phyloP scores from a whole-genome alignment of 2,329 filamentous ascomycete species.

The Pezicula rhizophila region DNA sequence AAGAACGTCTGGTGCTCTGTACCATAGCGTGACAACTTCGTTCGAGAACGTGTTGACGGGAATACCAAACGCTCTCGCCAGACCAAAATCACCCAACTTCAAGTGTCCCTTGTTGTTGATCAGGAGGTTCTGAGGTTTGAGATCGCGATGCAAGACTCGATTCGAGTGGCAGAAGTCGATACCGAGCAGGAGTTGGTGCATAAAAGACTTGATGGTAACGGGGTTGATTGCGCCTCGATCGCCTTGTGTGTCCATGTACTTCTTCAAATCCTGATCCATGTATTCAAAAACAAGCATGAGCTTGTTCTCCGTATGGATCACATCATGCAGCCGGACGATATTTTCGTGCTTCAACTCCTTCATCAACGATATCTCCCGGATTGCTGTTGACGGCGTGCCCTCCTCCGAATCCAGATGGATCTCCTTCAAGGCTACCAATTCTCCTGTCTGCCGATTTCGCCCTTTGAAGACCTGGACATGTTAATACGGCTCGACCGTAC shows the following conservation, averaged over 20 bases:
- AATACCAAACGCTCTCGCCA: slow-evolving; percentile 91
- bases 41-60: slow-evolving; percentile 98
- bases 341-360: slow-evolving; percentile 99
- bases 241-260: slow-evolving; percentile 94
- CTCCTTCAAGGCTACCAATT: slow-evolving; percentile 94
- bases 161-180: slow-evolving; percentile 99
- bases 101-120: slow-evolving; percentile 88
- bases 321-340: slow-evolving; percentile 94
- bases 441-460: slow-evolving; percentile 91
- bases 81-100: slow-evolving; percentile 90
- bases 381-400: slow-evolving; percentile 93
- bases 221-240: slow-evolving; percentile 86
- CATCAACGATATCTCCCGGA: slow-evolving; percentile 98
- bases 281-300: slow-evolving; percentile 99
- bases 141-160: slow-evolving; percentile 86
- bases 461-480: slow-evolving; percentile 85
- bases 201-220: slow-evolving; percentile 93
- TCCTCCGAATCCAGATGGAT: slow-evolving; percentile 98
- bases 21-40: slow-evolving; percentile 96
- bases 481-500: slow-evolving; percentile 14
- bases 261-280: slow-evolving; percentile 98
- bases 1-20: slow-evolving; percentile 91
- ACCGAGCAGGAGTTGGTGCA: slow-evolving; percentile 92
- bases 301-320: slow-evolving; percentile 99
- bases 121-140: slow-evolving; percentile 94